phyloP scores from a whole-genome alignment of 1,284 basidiomycete genomes.

The Naganishia liquefaciens region DNA sequence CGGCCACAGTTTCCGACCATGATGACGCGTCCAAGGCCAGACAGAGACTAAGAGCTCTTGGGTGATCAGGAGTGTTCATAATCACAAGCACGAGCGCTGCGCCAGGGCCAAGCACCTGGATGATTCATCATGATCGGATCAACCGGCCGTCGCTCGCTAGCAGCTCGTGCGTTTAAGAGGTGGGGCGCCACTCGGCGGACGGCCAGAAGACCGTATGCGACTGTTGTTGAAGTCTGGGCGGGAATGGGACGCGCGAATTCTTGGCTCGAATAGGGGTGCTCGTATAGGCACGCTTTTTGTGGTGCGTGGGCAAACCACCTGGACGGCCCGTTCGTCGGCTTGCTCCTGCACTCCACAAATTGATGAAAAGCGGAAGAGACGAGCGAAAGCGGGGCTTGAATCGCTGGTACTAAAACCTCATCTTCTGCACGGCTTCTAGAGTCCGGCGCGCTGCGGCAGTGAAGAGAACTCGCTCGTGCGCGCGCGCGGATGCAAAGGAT shows the following conservation, averaged over 20 bases:
- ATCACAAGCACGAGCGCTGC: too few relatives aligned
- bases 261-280: not conserved
- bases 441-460: slow-evolving; percentile 7
- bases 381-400: too few relatives aligned
- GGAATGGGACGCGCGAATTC: not conserved
- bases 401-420: too few relatives aligned
- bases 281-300: not conserved
- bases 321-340: too few relatives aligned
- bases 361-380: too few relatives aligned
- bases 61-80: too few relatives aligned
- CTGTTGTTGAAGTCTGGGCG: slow-evolving; percentile 2
- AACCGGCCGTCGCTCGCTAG: slow-evolving; percentile 21
- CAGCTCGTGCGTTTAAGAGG: slow-evolving; percentile 18
- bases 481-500: slow-evolving; percentile 2
- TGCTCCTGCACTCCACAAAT: too few relatives aligned
- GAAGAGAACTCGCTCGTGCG: not conserved
- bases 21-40: too few relatives aligned
- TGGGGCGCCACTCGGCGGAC: slow-evolving; percentile 10
- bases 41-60: too few relatives aligned
- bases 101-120: not conserved
- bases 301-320: too few relatives aligned
- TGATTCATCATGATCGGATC: slow-evolving; percentile 9
- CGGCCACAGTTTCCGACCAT: too few relatives aligned
- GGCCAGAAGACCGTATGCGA: not conserved
- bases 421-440: too few relatives aligned